These are phyloP conservation scores for Xylaria bambusicola DNA, from an alignment of 495 filamentous ascomycete genomes.

Conservation along the genomic window DNA sequence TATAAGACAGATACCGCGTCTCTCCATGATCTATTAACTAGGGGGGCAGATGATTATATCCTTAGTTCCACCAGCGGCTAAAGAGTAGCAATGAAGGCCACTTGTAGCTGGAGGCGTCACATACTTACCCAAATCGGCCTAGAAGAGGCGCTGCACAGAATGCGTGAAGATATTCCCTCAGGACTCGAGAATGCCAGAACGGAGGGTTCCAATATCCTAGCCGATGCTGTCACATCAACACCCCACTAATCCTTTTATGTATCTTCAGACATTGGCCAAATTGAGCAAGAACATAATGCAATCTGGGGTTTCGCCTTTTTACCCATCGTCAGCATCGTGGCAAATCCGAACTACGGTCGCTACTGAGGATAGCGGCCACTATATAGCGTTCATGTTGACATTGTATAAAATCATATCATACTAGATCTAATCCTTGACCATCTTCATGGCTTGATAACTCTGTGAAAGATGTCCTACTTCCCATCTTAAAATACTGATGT, in stretches of 20 bases:
- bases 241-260: conserved; percentile 4
- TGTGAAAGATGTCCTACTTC: too few relatives aligned
- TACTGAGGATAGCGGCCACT: not conserved
- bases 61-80: not conserved
- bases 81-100: not conserved
- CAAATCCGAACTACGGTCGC: not conserved
- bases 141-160: not conserved
- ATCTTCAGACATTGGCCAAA: not conserved
- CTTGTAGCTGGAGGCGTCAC: conserved; percentile 7
- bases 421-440: too few relatives aligned
- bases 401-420: too few relatives aligned
- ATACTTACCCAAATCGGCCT: not conserved
- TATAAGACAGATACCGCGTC: not conserved
- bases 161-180: not conserved
- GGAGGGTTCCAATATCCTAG: not conserved
- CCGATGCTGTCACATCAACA: not conserved
- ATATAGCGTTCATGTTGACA: too few relatives aligned
- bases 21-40: not conserved
- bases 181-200: not conserved
- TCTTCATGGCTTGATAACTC: too few relatives aligned
- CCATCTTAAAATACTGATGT: too few relatives aligned
- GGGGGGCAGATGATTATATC: not conserved
- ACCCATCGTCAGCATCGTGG: conserved; percentile 8
- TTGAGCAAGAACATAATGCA: not conserved
- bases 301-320: not conserved